A percentile compares a stretch with the other conserved stretches of the same genome.
Evolutionary conservation across 176 grass and related monocot genomes (phyloP).

Genomic region (Thinopyrum elongatum): DNA sequence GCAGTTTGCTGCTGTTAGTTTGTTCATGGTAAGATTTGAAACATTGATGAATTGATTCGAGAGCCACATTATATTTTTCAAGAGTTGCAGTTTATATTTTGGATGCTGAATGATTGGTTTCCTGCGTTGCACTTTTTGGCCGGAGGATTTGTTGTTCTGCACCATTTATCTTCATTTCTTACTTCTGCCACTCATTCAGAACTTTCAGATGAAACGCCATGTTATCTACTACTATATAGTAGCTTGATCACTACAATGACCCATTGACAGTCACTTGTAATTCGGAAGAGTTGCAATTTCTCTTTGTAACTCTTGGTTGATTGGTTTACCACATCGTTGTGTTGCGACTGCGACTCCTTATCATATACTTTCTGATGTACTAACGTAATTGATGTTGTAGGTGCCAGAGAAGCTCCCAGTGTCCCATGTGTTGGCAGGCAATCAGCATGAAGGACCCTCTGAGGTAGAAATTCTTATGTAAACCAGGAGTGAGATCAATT

Average conservation of each 20-base stretch:
- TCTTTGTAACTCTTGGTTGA: neutral
- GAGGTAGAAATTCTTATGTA: slow-evolving; percentile 44
- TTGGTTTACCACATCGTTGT: neutral
- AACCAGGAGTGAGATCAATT: slow-evolving; percentile 3
- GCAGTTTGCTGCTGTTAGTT: neutral
- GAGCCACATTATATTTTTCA: neutral
- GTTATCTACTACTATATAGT: neutral
- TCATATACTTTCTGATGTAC: neutral
- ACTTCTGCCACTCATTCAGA: neutral
- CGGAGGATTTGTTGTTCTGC: neutral
- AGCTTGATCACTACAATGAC: neutral
- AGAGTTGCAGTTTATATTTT: neutral
- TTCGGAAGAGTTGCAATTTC: neutral
- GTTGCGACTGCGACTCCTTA: neutral
- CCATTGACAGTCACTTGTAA: neutral
- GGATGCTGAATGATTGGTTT: neutral
- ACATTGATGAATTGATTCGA: neutral
- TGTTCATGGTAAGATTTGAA: neutral
- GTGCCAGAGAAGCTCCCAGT: slow-evolving; percentile 98
- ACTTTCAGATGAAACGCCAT: neutral
- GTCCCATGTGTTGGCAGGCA: slow-evolving; percentile 94
- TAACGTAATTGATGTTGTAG: slow-evolving; percentile 31
- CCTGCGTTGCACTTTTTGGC: neutral
- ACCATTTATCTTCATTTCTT: neutral
- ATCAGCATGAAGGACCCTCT: slow-evolving; percentile 90